A percentile compares a stretch with the other conserved stretches of the same genome.
Evolutionary conservation across 805 yeast genomes (phyloP).

Genomic region (Pichia paraexigua): DNA sequence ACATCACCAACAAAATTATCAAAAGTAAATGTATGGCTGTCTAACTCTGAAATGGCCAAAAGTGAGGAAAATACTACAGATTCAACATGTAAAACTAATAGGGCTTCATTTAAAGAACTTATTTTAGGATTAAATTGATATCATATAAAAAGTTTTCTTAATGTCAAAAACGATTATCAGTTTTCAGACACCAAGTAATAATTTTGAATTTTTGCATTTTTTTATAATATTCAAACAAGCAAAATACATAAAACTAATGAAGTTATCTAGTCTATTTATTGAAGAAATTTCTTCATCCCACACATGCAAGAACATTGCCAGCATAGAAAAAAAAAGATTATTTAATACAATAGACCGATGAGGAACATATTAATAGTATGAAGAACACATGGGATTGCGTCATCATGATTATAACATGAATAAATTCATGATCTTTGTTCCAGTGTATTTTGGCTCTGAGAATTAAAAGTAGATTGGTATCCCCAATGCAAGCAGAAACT

Average conservation of each 20-base stretch:
- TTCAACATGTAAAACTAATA: slow-evolving; percentile 66
- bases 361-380: too few species aligned
- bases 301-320: slow-evolving; percentile 58
- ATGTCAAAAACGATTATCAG: slow-evolving; percentile 39
- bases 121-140: slow-evolving; percentile 54
- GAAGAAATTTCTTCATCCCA: slow-evolving; percentile 64
- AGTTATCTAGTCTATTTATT: slow-evolving; percentile 52
- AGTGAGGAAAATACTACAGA: slow-evolving; percentile 28
- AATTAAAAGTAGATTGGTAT: too few species aligned
- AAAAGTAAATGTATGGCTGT: slow-evolving; percentile 27
- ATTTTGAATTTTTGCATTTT: slow-evolving; percentile 36
- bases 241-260: slow-evolving; percentile 55
- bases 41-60: slow-evolving; percentile 23
- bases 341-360: too few species aligned
- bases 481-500: too few species aligned
- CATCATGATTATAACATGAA: too few species aligned
- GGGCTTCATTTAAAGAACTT: slow-evolving; percentile 53
- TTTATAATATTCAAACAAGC: slow-evolving; percentile 63
- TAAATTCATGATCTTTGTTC: too few species aligned
- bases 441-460: too few species aligned
- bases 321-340: too few species aligned
- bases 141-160: slow-evolving; percentile 43
- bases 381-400: too few species aligned
- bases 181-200: slow-evolving; percentile 47
- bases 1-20: slow-evolving; percentile 17